Evolutionary conservation across 1,284 basidiomycete genomes (phyloP).

Genomic region (Somion occarium): DNA sequence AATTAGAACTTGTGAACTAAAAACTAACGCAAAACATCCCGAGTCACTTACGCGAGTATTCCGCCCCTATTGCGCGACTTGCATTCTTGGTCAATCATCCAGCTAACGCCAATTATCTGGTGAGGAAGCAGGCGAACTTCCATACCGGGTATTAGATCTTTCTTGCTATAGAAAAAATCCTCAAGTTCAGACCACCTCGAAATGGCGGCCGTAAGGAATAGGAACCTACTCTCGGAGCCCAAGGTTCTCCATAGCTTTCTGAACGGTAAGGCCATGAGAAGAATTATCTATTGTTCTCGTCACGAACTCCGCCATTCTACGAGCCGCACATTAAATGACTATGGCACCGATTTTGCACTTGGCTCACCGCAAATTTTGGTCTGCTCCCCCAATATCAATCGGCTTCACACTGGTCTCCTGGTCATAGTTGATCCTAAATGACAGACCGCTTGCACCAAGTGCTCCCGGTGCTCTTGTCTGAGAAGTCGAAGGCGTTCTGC

Average conservation of each 20-base stretch:
- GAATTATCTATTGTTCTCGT: conserved; percentile 51
- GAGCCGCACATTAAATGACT: background rate
- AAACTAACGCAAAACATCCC: conserved; percentile 3
- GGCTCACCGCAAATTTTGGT: conserved; percentile 18
- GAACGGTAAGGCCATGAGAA: conserved; percentile 45
- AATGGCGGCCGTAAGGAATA: too few species aligned
- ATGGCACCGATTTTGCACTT: background rate
- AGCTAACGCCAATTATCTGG: conserved; percentile 69
- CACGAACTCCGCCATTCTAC: conserved; percentile 56
- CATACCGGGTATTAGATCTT: conserved; percentile 55
- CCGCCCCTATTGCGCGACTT: conserved; percentile 51
- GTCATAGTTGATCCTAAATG: conserved; percentile 10
- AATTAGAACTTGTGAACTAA: conserved; percentile 5
- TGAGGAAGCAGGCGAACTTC: conserved; percentile 65
- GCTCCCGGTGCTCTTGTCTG: background rate
- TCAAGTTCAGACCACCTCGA: conserved; percentile 1
- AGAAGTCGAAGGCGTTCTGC: background rate
- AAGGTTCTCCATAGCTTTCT: conserved; percentile 45
- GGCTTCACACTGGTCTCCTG: conserved; percentile 9
- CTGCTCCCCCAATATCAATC: conserved; percentile 20
- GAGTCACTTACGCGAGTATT: conserved; percentile 61
- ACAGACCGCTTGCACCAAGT: background rate
- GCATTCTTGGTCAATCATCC: conserved; percentile 60
- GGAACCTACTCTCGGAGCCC: conserved; percentile 40
- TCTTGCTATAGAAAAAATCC: conserved; percentile 34